Evolutionary conservation across 345 rosid genomes (phyloP), one percentile per base, ranked within the genome.

Genomic region (Citrus reticulata): DNA sequence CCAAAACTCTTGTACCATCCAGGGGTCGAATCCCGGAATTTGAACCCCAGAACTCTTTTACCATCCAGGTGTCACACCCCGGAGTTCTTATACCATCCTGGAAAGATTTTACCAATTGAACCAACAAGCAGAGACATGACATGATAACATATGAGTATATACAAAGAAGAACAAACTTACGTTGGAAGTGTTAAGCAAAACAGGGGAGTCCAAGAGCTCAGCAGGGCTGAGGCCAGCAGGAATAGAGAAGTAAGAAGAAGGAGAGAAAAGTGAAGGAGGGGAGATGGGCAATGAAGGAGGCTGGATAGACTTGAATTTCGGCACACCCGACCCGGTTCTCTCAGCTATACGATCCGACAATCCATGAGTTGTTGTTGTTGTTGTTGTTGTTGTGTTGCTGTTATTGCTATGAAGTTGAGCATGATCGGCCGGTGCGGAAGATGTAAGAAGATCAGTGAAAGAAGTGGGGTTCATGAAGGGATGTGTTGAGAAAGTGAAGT

Each of bases 201-300:
- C 97, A 73, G 99, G 98, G 71, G 98, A 94, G 68, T 96, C 98
- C 72, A 94, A 70, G 29, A 93, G 94, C 86, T 87, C 97, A 49
- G 97, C 85, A 0, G 92, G 97, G 89, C 94, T 92, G 70, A 92
- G 82, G 10, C 97, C 97, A 22, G 94, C 86, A 73, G 97, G 97
- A 75, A 90, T 91, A 78, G 97, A 80, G 77, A 95, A 95, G 91
- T 70, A 93, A 74, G 93, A 81, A 79, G 97, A 87, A 74, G 88
- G 97, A 34, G 95, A 93, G 65, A 91, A 81, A 14, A 75, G 39
- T 68, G 85, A 35, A 49, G 90, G 93, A 25, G 94, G 92, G 68
- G 99, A 91, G 72, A 95, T 81, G 34, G 97, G 99, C 7, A 93
- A 85, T 40, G 97, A 89, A 74, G 95, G 95, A 7, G 96, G 96